Evolutionary conservation across 2,329 filamentous ascomycete species (phyloP).

Genomic region (Penicillium sp.): DNA sequence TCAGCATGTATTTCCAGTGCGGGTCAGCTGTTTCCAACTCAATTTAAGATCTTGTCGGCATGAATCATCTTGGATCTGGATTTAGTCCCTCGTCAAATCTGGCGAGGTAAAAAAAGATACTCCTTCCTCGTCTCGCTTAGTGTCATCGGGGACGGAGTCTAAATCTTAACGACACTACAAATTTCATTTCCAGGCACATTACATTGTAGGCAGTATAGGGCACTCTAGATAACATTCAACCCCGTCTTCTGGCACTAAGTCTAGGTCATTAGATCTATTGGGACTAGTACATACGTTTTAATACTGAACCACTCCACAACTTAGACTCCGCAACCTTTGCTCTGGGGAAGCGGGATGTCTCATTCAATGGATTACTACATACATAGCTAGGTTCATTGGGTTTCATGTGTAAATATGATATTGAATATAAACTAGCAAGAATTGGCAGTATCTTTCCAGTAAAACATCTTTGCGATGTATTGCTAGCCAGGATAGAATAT

Average conservation of each 20-base stretch:
- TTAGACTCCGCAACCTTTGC: neutral
- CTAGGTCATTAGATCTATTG: neutral
- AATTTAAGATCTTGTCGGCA: slow-evolving; percentile 43
- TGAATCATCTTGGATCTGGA: slow-evolving; percentile 22
- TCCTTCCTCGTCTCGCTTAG: slow-evolving; percentile 12
- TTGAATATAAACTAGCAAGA: neutral
- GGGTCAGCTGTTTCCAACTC: slow-evolving; percentile 41
- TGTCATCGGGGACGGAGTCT: slow-evolving; percentile 39
- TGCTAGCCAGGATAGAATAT: neutral
- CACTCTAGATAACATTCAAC: neutral
- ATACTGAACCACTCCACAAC: neutral
- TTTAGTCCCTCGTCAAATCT: slow-evolving; percentile 45
- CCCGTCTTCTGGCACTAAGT: neutral
- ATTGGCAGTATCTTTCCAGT: neutral
- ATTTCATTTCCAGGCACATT: slow-evolving; percentile 5
- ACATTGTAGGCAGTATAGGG: neutral
- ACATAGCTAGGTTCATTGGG: neutral
- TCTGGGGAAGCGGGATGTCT: neutral
- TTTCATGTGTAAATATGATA: neutral
- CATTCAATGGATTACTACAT: neutral
- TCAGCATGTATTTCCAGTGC: slow-evolving; percentile 41
- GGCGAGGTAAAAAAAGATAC: slow-evolving; percentile 33
- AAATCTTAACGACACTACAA: slow-evolving; percentile 37
- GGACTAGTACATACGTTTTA: neutral
- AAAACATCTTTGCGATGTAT: neutral